These are phyloP conservation scores for Geosiphon pyriformis DNA, from an alignment of 192 early-diverging fungal genomes.

Conservation along the genomic window DNA sequence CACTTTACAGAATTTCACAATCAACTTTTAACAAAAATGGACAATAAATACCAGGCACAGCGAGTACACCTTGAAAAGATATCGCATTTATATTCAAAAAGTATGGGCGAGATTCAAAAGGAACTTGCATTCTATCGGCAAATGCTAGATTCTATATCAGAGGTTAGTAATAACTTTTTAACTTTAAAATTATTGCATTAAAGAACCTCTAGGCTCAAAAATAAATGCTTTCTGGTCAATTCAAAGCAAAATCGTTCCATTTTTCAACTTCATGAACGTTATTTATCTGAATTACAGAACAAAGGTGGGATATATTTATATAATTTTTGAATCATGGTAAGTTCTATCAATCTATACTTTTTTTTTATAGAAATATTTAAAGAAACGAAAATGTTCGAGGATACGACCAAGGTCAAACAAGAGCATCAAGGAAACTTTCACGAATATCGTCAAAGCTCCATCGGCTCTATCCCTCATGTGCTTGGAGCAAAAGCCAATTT, in stretches of 20 bases:
- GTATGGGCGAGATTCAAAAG: neutral
- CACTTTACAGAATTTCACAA: neutral
- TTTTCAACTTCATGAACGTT: neutral
- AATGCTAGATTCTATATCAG: neutral
- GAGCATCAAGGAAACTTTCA: neutral
- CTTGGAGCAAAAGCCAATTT: too few relatives aligned
- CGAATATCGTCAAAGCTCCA: too few relatives aligned
- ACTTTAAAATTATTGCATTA: too few relatives aligned
- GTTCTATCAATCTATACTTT: neutral
- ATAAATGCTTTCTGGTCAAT: too few relatives aligned
- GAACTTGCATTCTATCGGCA: neutral
- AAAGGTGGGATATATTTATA: neutral
- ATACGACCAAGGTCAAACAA: neutral
- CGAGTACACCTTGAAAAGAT: neutral
- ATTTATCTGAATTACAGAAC: neutral
- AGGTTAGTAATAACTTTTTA: too few relatives aligned
- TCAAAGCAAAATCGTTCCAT: neutral
- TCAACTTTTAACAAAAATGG: neutral
- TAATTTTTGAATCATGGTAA: neutral
- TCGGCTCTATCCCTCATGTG: too few relatives aligned
- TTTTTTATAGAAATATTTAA: neutral
- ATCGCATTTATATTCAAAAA: neutral
- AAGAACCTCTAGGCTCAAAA: too few relatives aligned
- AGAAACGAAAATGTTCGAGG: neutral
- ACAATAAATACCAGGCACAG: neutral